Conservation (phyloP, 1,284 basidiomycete genomes). For the Termitomyces sp. region DNA sequence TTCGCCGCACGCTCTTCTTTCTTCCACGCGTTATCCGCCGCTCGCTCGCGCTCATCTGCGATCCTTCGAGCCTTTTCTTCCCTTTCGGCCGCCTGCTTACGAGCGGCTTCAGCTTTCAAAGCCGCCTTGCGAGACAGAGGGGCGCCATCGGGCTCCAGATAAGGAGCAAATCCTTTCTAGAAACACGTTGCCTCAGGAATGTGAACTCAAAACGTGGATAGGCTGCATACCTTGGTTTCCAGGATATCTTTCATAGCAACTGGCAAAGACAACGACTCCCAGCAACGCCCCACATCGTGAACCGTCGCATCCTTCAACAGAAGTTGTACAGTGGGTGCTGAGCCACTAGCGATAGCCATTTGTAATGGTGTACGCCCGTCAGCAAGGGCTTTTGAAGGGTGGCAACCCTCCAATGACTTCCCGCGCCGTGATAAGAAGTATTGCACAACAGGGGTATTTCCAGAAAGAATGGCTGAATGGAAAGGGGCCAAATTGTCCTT, state of each 20-base stretch:
- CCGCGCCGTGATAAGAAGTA: slow-evolving; percentile 27
- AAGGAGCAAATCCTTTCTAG: slow-evolving; percentile 31
- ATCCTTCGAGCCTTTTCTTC: slow-evolving; percentile 23
- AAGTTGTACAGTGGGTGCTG: slow-evolving; percentile 25
- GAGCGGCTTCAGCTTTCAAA: slow-evolving; percentile 21
- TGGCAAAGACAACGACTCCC: slow-evolving; percentile 18
- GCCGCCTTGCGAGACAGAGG: slow-evolving; percentile 24
- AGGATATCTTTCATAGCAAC: slow-evolving; percentile 21
- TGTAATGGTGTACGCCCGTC: slow-evolving; percentile 33
- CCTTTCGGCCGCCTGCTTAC: slow-evolving; percentile 10
- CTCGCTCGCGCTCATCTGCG: slow-evolving; percentile 25
- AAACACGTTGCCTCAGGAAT: background rate
- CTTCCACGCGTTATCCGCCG: slow-evolving; percentile 21
- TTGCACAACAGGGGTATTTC: slow-evolving; percentile 26
- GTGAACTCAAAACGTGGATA: background rate
- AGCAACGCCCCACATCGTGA: slow-evolving; percentile 31
- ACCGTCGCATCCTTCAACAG: slow-evolving; percentile 33
- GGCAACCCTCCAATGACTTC: slow-evolving; percentile 26
- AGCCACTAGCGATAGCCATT: slow-evolving; percentile 28
- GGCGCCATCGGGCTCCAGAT: slow-evolving; percentile 6
- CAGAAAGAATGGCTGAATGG: slow-evolving; percentile 27
- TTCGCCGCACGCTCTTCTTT: slow-evolving; percentile 21
- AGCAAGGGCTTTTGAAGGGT: slow-evolving; percentile 29
- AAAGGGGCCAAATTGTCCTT: slow-evolving; percentile 28
- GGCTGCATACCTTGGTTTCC: slow-evolving; percentile 22